Percentiles rank a stretch among this genome's conserved stretches.
Evolutionary conservation across 208 protist species (phyloP).

Genomic region (Trypanosoma congolense): DNA sequence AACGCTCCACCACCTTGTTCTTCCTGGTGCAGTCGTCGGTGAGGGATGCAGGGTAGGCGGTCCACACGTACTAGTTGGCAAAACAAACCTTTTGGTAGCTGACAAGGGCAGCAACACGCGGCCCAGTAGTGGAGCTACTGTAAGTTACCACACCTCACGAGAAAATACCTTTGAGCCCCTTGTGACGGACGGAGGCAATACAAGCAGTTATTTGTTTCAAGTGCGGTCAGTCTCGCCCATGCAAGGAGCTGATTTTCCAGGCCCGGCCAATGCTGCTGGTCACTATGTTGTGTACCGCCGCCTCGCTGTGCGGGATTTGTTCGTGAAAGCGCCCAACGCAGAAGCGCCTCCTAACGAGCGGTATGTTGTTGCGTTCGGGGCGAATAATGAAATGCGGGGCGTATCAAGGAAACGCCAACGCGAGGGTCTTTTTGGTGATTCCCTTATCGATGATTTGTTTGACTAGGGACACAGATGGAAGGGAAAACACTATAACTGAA

Average conservation of each 20-base stretch:
- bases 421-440: not conserved
- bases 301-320: slow-evolving; percentile 48
- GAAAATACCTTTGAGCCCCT: slow-evolving; percentile 71
- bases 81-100: slow-evolving; percentile 59
- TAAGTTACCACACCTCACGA: slow-evolving; percentile 47
- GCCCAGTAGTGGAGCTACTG: slow-evolving; percentile 21
- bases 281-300: slow-evolving; percentile 61
- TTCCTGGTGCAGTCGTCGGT: slow-evolving; percentile 48
- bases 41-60: slow-evolving; percentile 25
- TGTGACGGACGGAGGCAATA: slow-evolving; percentile 46
- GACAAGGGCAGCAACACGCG: slow-evolving; percentile 31
- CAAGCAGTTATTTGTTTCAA: slow-evolving; percentile 69
- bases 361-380: slow-evolving; percentile 55
- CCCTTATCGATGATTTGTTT: too few species aligned
- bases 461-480: too few species aligned
- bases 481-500: too few species aligned
- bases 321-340: slow-evolving; percentile 55
- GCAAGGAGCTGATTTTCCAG: slow-evolving; percentile 3
- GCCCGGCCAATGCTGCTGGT: slow-evolving; percentile 43
- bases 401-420: slow-evolving; percentile 8
- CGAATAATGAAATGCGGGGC: slow-evolving; percentile 13
- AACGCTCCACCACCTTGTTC: slow-evolving; percentile 49
- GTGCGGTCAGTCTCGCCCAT: not conserved
- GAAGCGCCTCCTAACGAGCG: slow-evolving; percentile 40
- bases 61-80: slow-evolving; percentile 64